Percentiles rank a stretch among this genome's conserved stretches.
phyloP scores from a whole-genome alignment of 495 filamentous ascomycete genomes.

The Usnea hakonensis region DNA sequence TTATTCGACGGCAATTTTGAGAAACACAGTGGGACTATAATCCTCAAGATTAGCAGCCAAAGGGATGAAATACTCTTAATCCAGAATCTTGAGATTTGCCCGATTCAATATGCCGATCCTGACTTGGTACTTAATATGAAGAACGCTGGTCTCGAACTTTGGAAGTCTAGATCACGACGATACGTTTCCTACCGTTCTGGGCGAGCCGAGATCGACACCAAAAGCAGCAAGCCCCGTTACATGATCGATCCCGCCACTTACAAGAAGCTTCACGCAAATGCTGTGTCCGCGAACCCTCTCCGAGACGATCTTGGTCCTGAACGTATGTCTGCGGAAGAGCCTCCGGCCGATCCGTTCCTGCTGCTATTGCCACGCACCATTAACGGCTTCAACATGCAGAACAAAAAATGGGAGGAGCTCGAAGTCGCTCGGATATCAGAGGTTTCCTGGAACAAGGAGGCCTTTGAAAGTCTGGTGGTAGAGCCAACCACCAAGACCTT shows the following conservation, averaged over 20 bases:
- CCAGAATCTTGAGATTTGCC: background rate
- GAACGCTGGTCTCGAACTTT: background rate
- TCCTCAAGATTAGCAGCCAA: background rate
- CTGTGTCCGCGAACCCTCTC: background rate
- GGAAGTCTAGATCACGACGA: background rate
- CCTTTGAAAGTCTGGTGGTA: slow-evolving; percentile 50
- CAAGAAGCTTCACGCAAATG: slow-evolving; percentile 7
- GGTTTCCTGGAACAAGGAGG: slow-evolving; percentile 44
- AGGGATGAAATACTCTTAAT: background rate
- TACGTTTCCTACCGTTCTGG: slow-evolving; percentile 6
- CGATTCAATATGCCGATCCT: background rate
- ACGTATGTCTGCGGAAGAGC: slow-evolving; percentile 3
- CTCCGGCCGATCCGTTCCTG: slow-evolving; percentile 19
- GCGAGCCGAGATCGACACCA: background rate
- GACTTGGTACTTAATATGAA: background rate
- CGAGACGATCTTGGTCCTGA: slow-evolving; percentile 12
- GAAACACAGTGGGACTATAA: background rate
- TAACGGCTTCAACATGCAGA: slow-evolving; percentile 28
- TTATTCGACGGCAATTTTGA: slow-evolving; percentile 3
- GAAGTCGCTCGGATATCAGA: slow-evolving; percentile 24
- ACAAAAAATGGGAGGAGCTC: slow-evolving; percentile 34
- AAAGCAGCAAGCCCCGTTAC: slow-evolving; percentile 6
- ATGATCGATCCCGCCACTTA: slow-evolving; percentile 18
- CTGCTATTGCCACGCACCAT: slow-evolving; percentile 27
- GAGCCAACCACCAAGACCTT: slow-evolving; percentile 41